Conservation (phyloP, 805 yeast species). For the Kluyveromyces aestuarii region DNA sequence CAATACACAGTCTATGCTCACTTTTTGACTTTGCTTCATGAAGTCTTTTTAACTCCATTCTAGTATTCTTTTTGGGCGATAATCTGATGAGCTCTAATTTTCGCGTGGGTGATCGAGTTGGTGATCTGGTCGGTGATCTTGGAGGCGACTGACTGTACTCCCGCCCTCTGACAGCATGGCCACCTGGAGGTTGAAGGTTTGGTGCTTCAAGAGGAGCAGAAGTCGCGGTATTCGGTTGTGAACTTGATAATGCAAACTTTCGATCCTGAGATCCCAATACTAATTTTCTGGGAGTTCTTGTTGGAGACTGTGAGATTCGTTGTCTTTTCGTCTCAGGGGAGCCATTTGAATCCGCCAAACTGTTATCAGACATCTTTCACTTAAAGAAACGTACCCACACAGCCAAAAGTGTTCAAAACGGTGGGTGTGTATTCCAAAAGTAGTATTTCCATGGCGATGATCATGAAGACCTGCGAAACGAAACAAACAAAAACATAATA, state of each 20-base stretch:
- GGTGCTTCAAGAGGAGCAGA: slow-evolving; percentile 20
- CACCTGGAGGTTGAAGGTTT: slow-evolving; percentile 24
- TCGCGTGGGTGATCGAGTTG: slow-evolving; percentile 30
- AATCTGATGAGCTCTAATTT: slow-evolving; percentile 34
- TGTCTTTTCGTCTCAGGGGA: slow-evolving; percentile 6
- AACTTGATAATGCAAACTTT: slow-evolving; percentile 12
- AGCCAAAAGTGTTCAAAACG: neutral
- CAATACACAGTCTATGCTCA: slow-evolving; percentile 57
- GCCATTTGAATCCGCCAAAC: neutral
- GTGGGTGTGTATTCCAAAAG: no score
- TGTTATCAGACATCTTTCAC: neutral
- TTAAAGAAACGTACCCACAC: neutral
- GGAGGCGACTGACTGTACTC: slow-evolving; percentile 26
- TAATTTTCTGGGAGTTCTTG: slow-evolving; percentile 23
- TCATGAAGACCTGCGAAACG: neutral
- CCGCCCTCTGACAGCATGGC: slow-evolving; percentile 29
- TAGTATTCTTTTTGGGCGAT: slow-evolving; percentile 32
- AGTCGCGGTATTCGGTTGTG: slow-evolving; percentile 19
- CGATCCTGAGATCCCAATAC: slow-evolving; percentile 17
- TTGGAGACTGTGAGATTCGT: slow-evolving; percentile 6
- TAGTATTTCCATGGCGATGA: no score
- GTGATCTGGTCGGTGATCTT: slow-evolving; percentile 27
- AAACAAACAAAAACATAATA: no score
- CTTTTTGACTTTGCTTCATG: slow-evolving; percentile 26
- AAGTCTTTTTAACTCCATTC: slow-evolving; percentile 24